Evolutionary conservation across 176 grass and related monocot genomes (phyloP).

Genomic region (Carex pumila): DNA sequence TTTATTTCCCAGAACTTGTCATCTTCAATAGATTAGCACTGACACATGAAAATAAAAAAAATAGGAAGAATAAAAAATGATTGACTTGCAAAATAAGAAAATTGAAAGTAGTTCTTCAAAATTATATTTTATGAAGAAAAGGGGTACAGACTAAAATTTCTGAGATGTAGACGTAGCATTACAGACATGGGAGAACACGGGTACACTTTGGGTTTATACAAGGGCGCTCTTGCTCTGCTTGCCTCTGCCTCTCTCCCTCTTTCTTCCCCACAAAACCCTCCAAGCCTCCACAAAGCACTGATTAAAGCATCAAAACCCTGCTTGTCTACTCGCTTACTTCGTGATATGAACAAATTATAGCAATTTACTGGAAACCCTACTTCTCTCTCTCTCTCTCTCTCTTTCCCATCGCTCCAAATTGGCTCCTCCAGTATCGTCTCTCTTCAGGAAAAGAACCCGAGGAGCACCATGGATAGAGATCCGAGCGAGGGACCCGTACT

Average conservation of each 20-base stretch:
- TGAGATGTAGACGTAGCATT: not conserved
- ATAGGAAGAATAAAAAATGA: no score
- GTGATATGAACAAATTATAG: not conserved
- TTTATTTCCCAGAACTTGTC: no score
- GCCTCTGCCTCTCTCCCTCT: not conserved
- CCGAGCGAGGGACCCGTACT: not conserved
- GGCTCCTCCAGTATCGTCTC: no score
- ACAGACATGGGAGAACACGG: not conserved
- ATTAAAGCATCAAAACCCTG: not conserved
- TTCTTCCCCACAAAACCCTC: not conserved
- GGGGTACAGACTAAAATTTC: not conserved
- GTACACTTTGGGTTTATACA: not conserved
- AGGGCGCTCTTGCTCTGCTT: not conserved
- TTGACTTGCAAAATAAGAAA: no score
- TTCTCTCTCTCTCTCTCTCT: not conserved
- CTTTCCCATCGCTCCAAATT: not conserved
- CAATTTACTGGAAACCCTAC: not conserved
- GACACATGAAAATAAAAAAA: no score
- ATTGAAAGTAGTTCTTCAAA: no score
- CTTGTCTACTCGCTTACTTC: not conserved
- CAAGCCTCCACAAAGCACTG: not conserved
- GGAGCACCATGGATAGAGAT: constrained; percentile 5
- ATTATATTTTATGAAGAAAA: no score
- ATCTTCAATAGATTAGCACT: no score
- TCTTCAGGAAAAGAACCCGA: not conserved